These are phyloP conservation scores for Eleusine indica DNA, from an alignment of 176 grass and related monocot species.

Conservation along the genomic window DNA sequence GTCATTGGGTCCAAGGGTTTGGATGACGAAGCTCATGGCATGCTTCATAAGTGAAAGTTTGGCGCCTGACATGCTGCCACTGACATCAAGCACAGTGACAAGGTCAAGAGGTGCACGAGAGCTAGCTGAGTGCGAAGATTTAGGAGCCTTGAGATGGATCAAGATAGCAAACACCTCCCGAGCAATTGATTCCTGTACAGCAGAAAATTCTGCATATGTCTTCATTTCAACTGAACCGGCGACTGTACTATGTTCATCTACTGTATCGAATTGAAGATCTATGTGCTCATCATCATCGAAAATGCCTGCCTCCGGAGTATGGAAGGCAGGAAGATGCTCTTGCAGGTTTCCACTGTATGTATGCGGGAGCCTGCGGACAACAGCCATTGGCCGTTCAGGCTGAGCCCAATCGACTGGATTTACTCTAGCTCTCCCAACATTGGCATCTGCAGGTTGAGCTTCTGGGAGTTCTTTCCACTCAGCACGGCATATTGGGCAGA, in stretches of 20 bases:
- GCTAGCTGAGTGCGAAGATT: constrained; percentile 23
- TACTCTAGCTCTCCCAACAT: constrained; percentile 65
- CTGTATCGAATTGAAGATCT: constrained; percentile 40
- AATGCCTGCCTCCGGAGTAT: constrained; percentile 41
- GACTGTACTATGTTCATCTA: constrained; percentile 6
- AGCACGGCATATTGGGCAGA: constrained; percentile 85
- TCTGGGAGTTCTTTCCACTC: constrained; percentile 86
- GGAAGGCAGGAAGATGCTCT: constrained; percentile 43
- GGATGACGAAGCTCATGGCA: constrained; percentile 84
- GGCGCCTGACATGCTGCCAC: constrained; percentile 88
- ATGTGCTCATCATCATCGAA: constrained; percentile 88
- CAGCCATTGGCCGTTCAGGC: constrained; percentile 52
- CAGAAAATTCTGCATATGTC: constrained; percentile 57
- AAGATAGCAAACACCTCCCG: constrained; percentile 62
- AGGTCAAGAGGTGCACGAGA: constrained; percentile 84
- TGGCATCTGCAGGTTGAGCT: constrained; percentile 44
- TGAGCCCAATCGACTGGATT: constrained; percentile 63
- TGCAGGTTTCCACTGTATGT: constrained; percentile 48
- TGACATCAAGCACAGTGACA: constrained; percentile 92
- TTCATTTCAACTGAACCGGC: constrained; percentile 63
- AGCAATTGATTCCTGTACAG: constrained; percentile 47
- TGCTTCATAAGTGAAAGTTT: constrained; percentile 84
- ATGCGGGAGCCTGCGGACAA: constrained; percentile 50
- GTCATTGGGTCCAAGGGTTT: constrained; percentile 82
- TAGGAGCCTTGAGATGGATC: constrained; percentile 92